Base-by-base conservation (phyloP, 345 rosid species). In the Melaleuca alternifolia region DNA sequence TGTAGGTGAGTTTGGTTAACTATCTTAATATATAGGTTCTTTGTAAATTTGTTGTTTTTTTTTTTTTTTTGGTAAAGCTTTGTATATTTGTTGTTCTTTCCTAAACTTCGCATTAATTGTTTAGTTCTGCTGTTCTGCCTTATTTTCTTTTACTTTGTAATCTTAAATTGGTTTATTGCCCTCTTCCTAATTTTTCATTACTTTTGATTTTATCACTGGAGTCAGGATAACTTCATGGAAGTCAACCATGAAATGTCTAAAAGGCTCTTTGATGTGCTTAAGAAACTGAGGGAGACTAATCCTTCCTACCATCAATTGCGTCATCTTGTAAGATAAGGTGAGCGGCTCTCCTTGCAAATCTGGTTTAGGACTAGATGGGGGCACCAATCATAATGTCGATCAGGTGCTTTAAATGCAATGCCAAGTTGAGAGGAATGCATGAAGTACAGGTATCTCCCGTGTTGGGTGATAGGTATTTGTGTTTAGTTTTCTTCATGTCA, bases 291-390 rank as follows among this genome's bases (percentile, higher is more conserved):
- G 91, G 98, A 93, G 87, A 87, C 83, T 18, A 97, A 96, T 86
- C 93, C 87, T 83, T 95, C 97, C 4, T 95, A 95, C 88, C 90
- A 95, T 89, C 95, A 92, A 89, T 89, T 92, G 84, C 87, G 95
- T 84, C 89, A 92, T 86, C 96, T 96, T 75, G 97, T 96, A 28
- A 93, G 99, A 84, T 98, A 98, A 93, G 98, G 99, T 87, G 99
- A 98, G 85, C 97, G 94, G 89, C 98, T 98, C 93, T 98, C 52
- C 97, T 95, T 82, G 87, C 93, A 77, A 94, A 95, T 90, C 96
- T 95, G 84, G 90, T 94, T 26, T 98, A 98, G 91, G 98, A 95
- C 89, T 96, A 91, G 91, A 92, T 54, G 98, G 95, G 10, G 96
- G 97, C 83, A 87, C 92, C 51, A 91, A 83, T 88, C 93, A 99